Evolutionary conservation across 768 basidiomycete genomes (phyloP).

Genomic region (Dentipellis fragilis): DNA sequence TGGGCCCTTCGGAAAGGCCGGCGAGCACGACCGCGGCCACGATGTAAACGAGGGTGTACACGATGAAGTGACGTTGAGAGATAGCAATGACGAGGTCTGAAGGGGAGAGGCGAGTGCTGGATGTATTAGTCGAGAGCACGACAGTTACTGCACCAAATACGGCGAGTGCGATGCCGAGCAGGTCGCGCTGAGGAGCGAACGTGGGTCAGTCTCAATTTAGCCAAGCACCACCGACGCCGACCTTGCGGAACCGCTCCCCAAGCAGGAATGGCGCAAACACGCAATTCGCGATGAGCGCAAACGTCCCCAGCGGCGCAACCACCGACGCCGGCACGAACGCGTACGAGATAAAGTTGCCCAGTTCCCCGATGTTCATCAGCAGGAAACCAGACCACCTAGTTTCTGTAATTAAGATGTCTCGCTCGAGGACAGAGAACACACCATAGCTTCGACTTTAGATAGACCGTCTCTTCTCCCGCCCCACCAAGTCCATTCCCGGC

Average conservation of each 20-base stretch:
- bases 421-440: constrained; percentile 21
- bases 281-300: constrained; percentile 93
- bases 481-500: background rate
- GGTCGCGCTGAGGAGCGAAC: constrained; percentile 44
- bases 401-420: background rate
- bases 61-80: constrained; percentile 58
- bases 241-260: constrained; percentile 73
- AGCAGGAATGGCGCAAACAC: constrained; percentile 84
- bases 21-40: constrained; percentile 47
- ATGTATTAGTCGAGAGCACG: constrained; percentile 70
- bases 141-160: constrained; percentile 87
- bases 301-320: constrained; percentile 92
- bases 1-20: constrained; percentile 50
- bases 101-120: constrained; percentile 61
- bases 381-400: constrained; percentile 82
- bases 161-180: constrained; percentile 71
- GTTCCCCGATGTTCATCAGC: constrained; percentile 86
- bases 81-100: constrained; percentile 61
- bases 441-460: constrained; percentile 82
- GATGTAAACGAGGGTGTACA: constrained; percentile 61
- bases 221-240: constrained; percentile 22
- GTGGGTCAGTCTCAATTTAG: constrained; percentile 7
- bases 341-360: constrained; percentile 85
- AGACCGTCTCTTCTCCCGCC: constrained; percentile 53
- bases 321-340: constrained; percentile 87